These are phyloP conservation scores for Ceratobasidium sp. DNA, from an alignment of 1,284 basidiomycete genomes.

Conservation along the genomic window DNA sequence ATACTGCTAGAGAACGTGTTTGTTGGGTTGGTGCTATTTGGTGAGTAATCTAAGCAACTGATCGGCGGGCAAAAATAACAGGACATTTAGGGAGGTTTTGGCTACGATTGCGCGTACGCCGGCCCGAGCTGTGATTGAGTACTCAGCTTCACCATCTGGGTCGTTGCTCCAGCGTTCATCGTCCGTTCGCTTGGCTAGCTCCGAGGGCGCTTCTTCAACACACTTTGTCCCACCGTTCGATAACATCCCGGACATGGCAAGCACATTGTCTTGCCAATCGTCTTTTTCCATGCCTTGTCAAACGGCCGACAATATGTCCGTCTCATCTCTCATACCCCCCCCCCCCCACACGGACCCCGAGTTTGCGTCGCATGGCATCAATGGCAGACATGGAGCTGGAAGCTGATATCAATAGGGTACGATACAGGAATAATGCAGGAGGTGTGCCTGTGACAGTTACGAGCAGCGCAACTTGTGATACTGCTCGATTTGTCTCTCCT, in stretches of 20 bases:
- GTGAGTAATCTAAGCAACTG: conserved; percentile 56
- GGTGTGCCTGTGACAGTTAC: conserved; percentile 63
- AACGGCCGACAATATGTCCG: conserved; percentile 40
- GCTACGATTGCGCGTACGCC: conserved; percentile 54
- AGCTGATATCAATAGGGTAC: conserved; percentile 32
- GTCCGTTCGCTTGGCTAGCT: conserved; percentile 68
- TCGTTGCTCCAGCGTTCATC: conserved; percentile 58
- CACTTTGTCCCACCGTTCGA: conserved; percentile 74
- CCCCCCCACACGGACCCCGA: conserved; percentile 65
- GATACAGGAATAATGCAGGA: conserved; percentile 49
- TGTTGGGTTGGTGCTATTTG: conserved; percentile 88
- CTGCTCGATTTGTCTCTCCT: conserved; percentile 8
- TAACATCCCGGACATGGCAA: conserved; percentile 70
- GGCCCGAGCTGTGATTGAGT: conserved; percentile 55
- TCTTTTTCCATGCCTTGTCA: conserved; percentile 49
- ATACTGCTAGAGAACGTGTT: conserved; percentile 81
- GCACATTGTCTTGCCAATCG: conserved; percentile 57
- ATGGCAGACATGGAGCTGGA: conserved; percentile 70
- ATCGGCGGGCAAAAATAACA: conserved; percentile 18
- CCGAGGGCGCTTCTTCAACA: conserved; percentile 72
- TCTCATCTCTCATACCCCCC: conserved; percentile 55
- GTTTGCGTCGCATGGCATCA: conserved; percentile 71
- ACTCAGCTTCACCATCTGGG: conserved; percentile 47
- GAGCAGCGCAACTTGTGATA: conserved; percentile 54
- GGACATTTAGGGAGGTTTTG: conserved; percentile 66